Evolutionary conservation across 805 yeast species (phyloP).

Genomic region (Nakazawaea siamensis): DNA sequence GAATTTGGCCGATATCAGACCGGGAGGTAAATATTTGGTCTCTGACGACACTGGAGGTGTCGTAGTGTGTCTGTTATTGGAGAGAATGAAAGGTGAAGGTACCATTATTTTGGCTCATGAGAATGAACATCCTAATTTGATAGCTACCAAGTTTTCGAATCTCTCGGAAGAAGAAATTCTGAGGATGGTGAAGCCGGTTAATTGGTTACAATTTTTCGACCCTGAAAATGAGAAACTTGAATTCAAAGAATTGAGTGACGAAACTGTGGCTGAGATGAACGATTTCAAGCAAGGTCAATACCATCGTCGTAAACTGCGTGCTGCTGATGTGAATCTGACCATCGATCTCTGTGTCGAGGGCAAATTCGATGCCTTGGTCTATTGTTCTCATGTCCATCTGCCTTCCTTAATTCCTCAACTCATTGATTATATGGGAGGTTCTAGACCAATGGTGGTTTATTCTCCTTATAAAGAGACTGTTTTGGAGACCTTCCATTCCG

Average conservation of each 20-base stretch:
- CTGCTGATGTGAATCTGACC: slow-evolving; percentile 37
- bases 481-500: slow-evolving; percentile 62
- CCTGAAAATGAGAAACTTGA: slow-evolving; percentile 48
- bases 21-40: slow-evolving; percentile 84
- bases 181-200: slow-evolving; percentile 58
- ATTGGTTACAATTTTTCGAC: slow-evolving; percentile 72
- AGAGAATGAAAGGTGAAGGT: slow-evolving; percentile 79
- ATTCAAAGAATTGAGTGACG: slow-evolving; percentile 31
- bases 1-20: slow-evolving; percentile 72
- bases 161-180: slow-evolving; percentile 43
- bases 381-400: slow-evolving; percentile 66
- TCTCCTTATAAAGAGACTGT: slow-evolving; percentile 75
- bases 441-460: slow-evolving; percentile 80
- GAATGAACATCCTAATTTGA: slow-evolving; percentile 84
- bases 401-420: slow-evolving; percentile 55
- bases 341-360: slow-evolving; percentile 41
- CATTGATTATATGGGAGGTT: slow-evolving; percentile 65
- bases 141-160: slow-evolving; percentile 60
- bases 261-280: slow-evolving; percentile 46
- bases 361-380: slow-evolving; percentile 67
- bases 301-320: slow-evolving; percentile 53
- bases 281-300: slow-evolving; percentile 59
- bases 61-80: slow-evolving; percentile 77
- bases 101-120: slow-evolving; percentile 73
- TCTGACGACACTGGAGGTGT: slow-evolving; percentile 95